Base-by-base conservation (phyloP, 176 grass and related monocot species). In the Eragrostis nindensis region DNA sequence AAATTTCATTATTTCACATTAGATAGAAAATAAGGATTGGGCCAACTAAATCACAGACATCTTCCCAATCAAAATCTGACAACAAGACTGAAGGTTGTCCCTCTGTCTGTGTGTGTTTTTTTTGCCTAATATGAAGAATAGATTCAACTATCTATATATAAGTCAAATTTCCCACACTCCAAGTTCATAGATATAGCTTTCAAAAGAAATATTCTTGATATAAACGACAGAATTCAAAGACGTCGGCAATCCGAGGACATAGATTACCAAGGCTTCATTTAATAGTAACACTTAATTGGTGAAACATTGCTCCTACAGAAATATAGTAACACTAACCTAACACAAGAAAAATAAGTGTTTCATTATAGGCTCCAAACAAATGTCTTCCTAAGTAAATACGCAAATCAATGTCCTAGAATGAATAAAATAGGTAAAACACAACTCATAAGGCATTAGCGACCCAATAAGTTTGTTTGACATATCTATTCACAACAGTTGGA, bases 151-250 rank as follows among this genome's bases (percentile, higher is more conserved):
- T 73, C 60, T 66, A 66, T 30, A 13, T 5, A 81, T 42, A 81
- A 19, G 18, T 36, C 54, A 38, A 53, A 52, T 71, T 36, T 36
- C 4, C 32, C 32, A 36, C 4, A 4, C 32, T 36, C 32, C 32
- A 36, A 36, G 32, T 64, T 38, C 64, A 10, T 45, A 36, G 44
- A 1, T 44, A 19, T 52, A 47, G 15, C 40, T 61, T 77, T 70
- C 24, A 77, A 70, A 70, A 22, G 60, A 83, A 66, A 46, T 45
- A 36, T 7, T 18, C 21, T 17, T 7, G 17, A 47, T 53, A 55
- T 55, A 77, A 56, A 2, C 17, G 14, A 54, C 18, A 76, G 5
- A 46, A n/a, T 72, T 83, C 59, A 78, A 78, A 62, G 78, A 76
- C 24, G 32, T 8, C 41, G 19, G n/a, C 42, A 82, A 75, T 40